Evolutionary conservation across 768 basidiomycete genomes (phyloP), one percentile per base, ranked within the genome.

Genomic region (Collybiopsis confluens): DNA sequence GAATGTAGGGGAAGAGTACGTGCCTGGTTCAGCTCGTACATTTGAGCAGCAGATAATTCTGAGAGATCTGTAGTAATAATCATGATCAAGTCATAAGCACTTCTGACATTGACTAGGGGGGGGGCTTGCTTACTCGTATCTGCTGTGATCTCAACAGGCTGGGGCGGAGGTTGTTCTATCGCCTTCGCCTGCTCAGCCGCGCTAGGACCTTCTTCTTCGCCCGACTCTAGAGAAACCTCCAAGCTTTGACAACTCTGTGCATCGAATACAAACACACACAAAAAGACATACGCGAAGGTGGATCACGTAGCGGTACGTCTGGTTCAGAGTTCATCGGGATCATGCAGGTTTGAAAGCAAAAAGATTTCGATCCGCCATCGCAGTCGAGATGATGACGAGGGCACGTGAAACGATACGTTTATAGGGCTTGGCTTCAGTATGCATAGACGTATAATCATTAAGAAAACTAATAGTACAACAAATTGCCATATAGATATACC

Each of bases 21-120:
- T 52, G 68, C 75, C 57, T 76, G 71, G 23, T 72, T 77, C 54
- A 77, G 63, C 46, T 73, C 72, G 21, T 73, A 65, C 18, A 77
- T 62, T 33, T 74, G 66, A 10, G 66, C 61, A 0, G 58, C 63
- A 10, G 67, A 62, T 24, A 74, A 55, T 38, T 65, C 64, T 27
- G 59, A 51, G 20, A 73, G 58, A 52, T 74, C 73, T 75, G 46
- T n/a, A n/a, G n/a, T n/a, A n/a, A n/a, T n/a, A n/a, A n/a, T n/a
- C n/a, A n/a, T n/a, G n/a, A n/a, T n/a, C n/a, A n/a, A n/a, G n/a
- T n/a, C n/a, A n/a, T n/a, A n/a, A n/a, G n/a, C n/a, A n/a, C n/a
- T n/a, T n/a, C n/a, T n/a, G n/a, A n/a, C n/a, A n/a, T n/a, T n/a
- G n/a, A n/a, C n/a, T n/a, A n/a, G n/a, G 16, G 1, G 15, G 13